Percentiles rank a stretch among this genome's conserved stretches.
Evolutionary conservation across 1,284 basidiomycete genomes (phyloP).

Genomic region (Malassezia pachydermatis): DNA sequence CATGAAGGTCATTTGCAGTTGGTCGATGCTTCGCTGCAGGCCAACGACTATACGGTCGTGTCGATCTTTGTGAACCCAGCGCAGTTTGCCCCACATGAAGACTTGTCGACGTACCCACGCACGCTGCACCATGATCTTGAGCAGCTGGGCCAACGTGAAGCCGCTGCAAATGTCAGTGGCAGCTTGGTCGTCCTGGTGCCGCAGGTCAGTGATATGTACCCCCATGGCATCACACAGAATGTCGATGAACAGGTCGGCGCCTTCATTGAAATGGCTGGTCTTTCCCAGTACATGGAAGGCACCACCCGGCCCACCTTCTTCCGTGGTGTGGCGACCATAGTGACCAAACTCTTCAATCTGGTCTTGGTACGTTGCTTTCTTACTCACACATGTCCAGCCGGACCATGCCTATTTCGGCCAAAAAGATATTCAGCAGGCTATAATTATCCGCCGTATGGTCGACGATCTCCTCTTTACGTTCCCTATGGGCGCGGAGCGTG

Average conservation of each 20-base stretch:
- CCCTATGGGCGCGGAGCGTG: slow-evolving; percentile 60
- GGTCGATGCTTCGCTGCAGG: slow-evolving; percentile 58
- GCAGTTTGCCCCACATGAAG: slow-evolving; percentile 92
- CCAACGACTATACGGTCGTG: slow-evolving; percentile 77
- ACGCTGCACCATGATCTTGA: slow-evolving; percentile 51
- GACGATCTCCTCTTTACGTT: slow-evolving; percentile 70
- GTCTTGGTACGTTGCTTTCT: slow-evolving; percentile 58
- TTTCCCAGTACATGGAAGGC: slow-evolving; percentile 74
- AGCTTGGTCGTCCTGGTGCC: slow-evolving; percentile 32
- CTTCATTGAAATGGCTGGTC: slow-evolving; percentile 80
- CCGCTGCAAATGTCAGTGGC: slow-evolving; percentile 17
- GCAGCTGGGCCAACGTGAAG: slow-evolving; percentile 34
- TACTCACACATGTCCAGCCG: slow-evolving; percentile 58
- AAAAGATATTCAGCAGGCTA: slow-evolving; percentile 93
- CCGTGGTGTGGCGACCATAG: slow-evolving; percentile 86
- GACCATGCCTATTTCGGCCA: slow-evolving; percentile 90
- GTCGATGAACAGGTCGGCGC: slow-evolving; percentile 69
- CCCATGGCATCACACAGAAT: slow-evolving; percentile 68
- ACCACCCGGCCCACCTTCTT: slow-evolving; percentile 77
- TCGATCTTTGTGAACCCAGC: slow-evolving; percentile 97
- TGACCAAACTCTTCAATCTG: slow-evolving; percentile 86
- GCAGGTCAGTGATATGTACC: slow-evolving; percentile 58
- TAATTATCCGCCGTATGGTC: slow-evolving; percentile 73
- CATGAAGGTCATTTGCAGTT: slow-evolving; percentile 86
- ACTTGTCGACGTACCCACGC: slow-evolving; percentile 78